Percentiles rank a stretch among this genome's conserved stretches.
Conservation (phyloP, 139 green algal species). For the Micromonas commoda region DNA sequence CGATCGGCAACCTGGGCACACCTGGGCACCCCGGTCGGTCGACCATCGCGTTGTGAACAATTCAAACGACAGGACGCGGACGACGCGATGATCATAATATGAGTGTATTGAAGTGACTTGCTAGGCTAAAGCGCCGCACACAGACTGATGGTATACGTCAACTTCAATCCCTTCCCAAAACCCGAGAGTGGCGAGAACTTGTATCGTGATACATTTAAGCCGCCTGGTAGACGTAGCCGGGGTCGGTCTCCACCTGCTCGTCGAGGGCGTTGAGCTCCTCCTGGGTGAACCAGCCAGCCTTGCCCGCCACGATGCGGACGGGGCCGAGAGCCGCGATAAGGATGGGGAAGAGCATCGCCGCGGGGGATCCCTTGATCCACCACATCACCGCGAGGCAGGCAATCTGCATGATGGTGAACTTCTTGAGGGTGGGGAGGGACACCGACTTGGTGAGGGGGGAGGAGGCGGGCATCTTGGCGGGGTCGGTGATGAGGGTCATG, state of each 20-base stretch:
- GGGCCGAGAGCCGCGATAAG: constrained; percentile 13
- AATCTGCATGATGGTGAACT: constrained; percentile 17
- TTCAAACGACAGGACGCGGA: no score
- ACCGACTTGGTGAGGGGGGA: neutral
- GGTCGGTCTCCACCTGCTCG: neutral
- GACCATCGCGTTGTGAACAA: no score
- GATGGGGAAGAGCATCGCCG: constrained; percentile 15
- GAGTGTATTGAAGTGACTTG: no score
- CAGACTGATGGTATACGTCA: no score
- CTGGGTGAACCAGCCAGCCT: constrained; percentile 9
- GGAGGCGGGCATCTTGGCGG: neutral
- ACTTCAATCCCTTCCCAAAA: no score
- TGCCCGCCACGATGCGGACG: neutral
- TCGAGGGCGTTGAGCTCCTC: constrained; percentile 22
- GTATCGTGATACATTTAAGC: no score
- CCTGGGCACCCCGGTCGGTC: no score
- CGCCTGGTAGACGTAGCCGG: neutral
- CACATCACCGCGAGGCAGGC: constrained; percentile 15
- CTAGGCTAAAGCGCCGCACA: no score
- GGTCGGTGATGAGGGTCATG: constrained; percentile 16
- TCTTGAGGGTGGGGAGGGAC: neutral
- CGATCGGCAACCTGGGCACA: no score
- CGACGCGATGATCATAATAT: no score
- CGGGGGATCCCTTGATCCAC: constrained; percentile 5
- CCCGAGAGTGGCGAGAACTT: no score